These are phyloP conservation scores for Debaryomycetaceae sp. DNA, from an alignment of 1,139 yeast genomes.

Conservation along the genomic window DNA sequence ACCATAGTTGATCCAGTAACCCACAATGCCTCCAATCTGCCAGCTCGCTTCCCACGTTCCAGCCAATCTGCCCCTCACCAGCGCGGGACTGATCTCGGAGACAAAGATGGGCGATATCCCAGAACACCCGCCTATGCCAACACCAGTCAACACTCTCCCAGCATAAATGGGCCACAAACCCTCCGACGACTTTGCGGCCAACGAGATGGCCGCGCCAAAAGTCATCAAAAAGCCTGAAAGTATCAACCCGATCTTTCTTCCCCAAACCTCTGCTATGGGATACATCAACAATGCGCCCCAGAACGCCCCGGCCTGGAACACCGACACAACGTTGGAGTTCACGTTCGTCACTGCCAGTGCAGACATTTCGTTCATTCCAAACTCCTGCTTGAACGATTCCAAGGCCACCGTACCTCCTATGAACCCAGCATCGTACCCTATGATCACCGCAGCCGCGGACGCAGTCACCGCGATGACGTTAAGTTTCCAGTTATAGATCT, in stretches of 20 bases:
- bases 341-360: slow-evolving; percentile 10
- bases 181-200: slow-evolving; percentile 16
- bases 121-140: slow-evolving; percentile 35
- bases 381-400: slow-evolving; percentile 23
- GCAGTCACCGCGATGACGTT: slow-evolving; percentile 22
- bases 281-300: slow-evolving; percentile 27
- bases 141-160: slow-evolving; percentile 32
- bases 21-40: slow-evolving; percentile 48
- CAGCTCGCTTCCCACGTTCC: slow-evolving; percentile 50
- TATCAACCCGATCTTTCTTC: slow-evolving; percentile 23
- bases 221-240: slow-evolving; percentile 32
- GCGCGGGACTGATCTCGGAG: slow-evolving; percentile 28
- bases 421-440: slow-evolving; percentile 35
- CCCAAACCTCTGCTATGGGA: slow-evolving; percentile 26
- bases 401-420: slow-evolving; percentile 32
- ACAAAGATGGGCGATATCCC: slow-evolving; percentile 32
- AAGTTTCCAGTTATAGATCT: slow-evolving; percentile 19
- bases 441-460: slow-evolving; percentile 29
- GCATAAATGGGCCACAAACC: slow-evolving; percentile 35
- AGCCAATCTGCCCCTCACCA: slow-evolving; percentile 36
- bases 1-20: slow-evolving; percentile 43
- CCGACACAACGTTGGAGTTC: slow-evolving; percentile 30
- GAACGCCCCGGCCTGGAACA: slow-evolving; percentile 35
- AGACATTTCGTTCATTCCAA: slow-evolving; percentile 20
- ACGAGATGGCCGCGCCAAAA: slow-evolving; percentile 42